Percentiles rank a stretch among this genome's conserved stretches.
Conservation (phyloP, 2,329 filamentous ascomycete species). For the Venturia aucupariae region DNA sequence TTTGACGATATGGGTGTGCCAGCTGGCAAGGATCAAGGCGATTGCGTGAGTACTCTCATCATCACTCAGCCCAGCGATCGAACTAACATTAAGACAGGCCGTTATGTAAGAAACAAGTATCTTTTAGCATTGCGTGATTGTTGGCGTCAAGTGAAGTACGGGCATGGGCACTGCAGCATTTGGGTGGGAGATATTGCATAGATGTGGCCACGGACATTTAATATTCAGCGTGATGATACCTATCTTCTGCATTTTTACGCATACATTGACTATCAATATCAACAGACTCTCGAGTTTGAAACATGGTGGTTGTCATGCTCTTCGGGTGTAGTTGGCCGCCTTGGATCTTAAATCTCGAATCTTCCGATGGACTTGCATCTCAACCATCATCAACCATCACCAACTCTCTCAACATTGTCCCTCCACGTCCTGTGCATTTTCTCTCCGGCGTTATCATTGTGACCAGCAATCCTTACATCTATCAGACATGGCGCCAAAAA, state of each 20-base stretch:
- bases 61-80: background rate
- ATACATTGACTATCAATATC: background rate
- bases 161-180: conserved; percentile 11
- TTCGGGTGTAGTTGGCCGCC: background rate
- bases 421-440: background rate
- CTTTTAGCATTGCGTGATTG: background rate
- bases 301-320: background rate
- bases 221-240: background rate
- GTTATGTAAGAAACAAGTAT: conserved; percentile 30
- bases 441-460: background rate
- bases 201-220: background rate
- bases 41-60: conserved; percentile 60
- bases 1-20: conserved; percentile 99
- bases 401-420: background rate
- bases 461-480: background rate
- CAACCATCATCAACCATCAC: background rate
- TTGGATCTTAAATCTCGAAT: background rate
- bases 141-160: conserved; percentile 15
- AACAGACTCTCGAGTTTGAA: background rate
- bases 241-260: conserved; percentile 10
- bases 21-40: conserved; percentile 68
- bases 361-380: background rate
- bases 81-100: conserved; percentile 22
- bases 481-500: conserved; percentile 27
- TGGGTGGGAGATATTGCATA: conserved; percentile 10